A percentile compares a stretch with the other conserved stretches of the same genome.
phyloP scores from a whole-genome alignment of 768 basidiomycete species.

The Tylopilus cervinicoccineus region DNA sequence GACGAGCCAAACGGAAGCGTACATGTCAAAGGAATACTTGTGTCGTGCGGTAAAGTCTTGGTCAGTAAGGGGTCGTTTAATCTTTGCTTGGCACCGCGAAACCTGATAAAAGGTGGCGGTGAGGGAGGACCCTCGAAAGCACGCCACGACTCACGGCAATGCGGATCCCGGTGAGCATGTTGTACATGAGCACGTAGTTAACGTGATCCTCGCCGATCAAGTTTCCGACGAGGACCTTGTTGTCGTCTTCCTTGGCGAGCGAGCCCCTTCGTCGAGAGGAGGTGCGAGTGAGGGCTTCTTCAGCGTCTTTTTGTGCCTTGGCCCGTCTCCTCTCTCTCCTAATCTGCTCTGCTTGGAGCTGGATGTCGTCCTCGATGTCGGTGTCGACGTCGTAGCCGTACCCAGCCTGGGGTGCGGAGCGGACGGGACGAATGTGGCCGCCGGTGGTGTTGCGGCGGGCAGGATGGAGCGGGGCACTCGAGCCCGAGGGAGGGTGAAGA shows the following conservation, averaged over 20 bases:
- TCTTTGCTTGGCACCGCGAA: constrained; percentile 94
- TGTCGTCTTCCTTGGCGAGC: constrained; percentile 38
- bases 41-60: constrained; percentile 88
- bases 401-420: constrained; percentile 31
- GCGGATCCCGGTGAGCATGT: constrained; percentile 98
- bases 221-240: constrained; percentile 80
- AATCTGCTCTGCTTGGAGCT: constrained; percentile 86
- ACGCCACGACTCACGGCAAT: constrained; percentile 63
- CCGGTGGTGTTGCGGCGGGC: constrained; percentile 72
- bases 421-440: constrained; percentile 34
- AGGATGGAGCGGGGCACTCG: constrained; percentile 34
- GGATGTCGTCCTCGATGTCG: constrained; percentile 57
- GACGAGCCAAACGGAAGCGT: constrained; percentile 25
- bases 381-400: constrained; percentile 36
- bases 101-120: constrained; percentile 48
- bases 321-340: constrained; percentile 77
- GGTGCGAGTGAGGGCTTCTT: constrained; percentile 47
- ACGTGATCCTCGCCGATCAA: constrained; percentile 97
- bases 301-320: constrained; percentile 60
- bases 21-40: constrained; percentile 98
- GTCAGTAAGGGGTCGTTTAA: constrained; percentile 75
- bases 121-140: neutral
- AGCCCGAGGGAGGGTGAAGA: constrained; percentile 46
- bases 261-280: constrained; percentile 22
- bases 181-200: constrained; percentile 99